Conservation (phyloP, 805 yeast species). For the Yarrowia sp. region DNA sequence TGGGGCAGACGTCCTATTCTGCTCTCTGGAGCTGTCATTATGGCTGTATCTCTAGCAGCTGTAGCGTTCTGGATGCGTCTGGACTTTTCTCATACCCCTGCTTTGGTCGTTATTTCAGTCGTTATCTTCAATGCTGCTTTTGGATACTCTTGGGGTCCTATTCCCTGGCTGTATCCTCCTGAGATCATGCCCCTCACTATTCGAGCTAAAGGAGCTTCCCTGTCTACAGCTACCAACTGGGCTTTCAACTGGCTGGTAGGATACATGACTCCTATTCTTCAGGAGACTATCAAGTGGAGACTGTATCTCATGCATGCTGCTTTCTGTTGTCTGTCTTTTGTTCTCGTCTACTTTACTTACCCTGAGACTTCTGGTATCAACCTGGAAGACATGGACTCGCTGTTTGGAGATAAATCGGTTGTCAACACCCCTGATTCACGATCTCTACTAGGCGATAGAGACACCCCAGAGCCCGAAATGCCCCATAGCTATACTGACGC, state of each 20-base stretch:
- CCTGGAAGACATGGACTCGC: conserved; percentile 87
- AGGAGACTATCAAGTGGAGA: conserved; percentile 73
- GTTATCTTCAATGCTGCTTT: conserved; percentile 75
- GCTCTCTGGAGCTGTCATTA: conserved; percentile 70
- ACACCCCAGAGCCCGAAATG: conserved; percentile 3
- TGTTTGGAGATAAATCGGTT: conserved; percentile 66
- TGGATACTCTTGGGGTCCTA: conserved; percentile 93
- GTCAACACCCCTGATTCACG: conserved; percentile 30
- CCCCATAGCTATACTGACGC: conserved; percentile 1
- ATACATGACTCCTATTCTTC: conserved; percentile 82
- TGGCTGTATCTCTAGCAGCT: conserved; percentile 67
- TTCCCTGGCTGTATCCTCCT: conserved; percentile 85
- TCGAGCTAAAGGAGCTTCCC: conserved; percentile 85
- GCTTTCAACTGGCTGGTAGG: conserved; percentile 89
- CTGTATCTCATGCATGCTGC: conserved; percentile 78
- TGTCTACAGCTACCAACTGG: conserved; percentile 93
- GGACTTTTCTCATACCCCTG: conserved; percentile 57
- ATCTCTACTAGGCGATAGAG: neutral
- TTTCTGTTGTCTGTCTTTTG: conserved; percentile 69
- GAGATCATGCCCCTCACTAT: conserved; percentile 83
- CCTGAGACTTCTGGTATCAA: conserved; percentile 91
- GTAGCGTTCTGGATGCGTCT: conserved; percentile 62
- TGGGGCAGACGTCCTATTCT: conserved; percentile 92
- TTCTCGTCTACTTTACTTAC: conserved; percentile 67
- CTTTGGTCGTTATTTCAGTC: conserved; percentile 70